Percentiles rank a stretch among this genome's conserved stretches.
These are phyloP conservation scores for Nicotiana noctiflora DNA, from an alignment of 257 asterid species.

Conservation along the genomic window DNA sequence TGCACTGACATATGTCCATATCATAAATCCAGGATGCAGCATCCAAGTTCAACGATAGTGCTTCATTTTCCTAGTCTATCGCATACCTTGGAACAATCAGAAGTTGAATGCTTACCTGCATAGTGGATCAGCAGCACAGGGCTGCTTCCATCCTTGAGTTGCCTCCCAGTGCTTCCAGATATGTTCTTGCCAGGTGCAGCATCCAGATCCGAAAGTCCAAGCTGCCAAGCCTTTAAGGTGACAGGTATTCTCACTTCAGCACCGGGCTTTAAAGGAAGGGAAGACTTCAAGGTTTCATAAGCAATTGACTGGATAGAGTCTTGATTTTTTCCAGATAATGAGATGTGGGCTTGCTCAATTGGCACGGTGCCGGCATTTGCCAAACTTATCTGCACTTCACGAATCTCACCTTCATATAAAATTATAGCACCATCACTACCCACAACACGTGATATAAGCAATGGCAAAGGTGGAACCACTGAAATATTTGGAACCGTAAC, in stretches of 20 bases:
- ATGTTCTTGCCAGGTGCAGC: constrained; percentile 48
- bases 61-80: neutral
- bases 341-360: constrained; percentile 86
- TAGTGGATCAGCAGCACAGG: constrained; percentile 90
- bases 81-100: neutral
- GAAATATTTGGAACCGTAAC: constrained; percentile 56
- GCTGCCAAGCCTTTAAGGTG: constrained; percentile 96
- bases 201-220: constrained; percentile 54
- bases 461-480: constrained; percentile 81
- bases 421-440: constrained; percentile 94
- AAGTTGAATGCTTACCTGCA: constrained; percentile 49
- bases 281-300: constrained; percentile 60
- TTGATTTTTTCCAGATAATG: constrained; percentile 94
- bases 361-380: constrained; percentile 99
- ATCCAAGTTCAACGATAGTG: neutral
- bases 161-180: constrained; percentile 53
- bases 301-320: constrained; percentile 73
- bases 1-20: neutral
- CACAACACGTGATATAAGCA: constrained; percentile 65
- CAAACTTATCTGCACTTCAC: constrained; percentile 76
- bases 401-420: constrained; percentile 96
- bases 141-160: constrained; percentile 75
- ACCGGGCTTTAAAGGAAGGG: constrained; percentile 94
- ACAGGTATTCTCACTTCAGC: constrained; percentile 90
- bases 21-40: neutral